A percentile compares a stretch with the other conserved stretches of the same genome.
Evolutionary conservation across 1,284 basidiomycete species (phyloP).

Genomic region (Ganoderma meredithae): DNA sequence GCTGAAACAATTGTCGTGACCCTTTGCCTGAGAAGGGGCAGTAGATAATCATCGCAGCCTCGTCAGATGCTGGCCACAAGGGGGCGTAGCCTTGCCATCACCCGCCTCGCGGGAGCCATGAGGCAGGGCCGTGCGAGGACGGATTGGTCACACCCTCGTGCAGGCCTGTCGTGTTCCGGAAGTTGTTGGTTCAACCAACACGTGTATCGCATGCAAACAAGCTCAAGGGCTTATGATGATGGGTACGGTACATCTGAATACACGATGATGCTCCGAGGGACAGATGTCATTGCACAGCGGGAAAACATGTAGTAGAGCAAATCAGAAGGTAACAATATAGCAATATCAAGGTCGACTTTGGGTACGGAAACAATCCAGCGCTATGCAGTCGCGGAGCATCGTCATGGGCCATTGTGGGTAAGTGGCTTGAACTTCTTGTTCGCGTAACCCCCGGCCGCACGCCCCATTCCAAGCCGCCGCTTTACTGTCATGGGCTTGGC

Average conservation of each 20-base stretch:
- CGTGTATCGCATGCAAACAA: constrained; percentile 12
- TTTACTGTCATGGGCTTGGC: constrained; percentile 47
- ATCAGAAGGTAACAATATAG: not conserved
- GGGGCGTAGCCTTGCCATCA: constrained; percentile 11
- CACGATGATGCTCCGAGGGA: constrained; percentile 1
- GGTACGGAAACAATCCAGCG: not conserved
- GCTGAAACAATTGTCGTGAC: constrained; percentile 2
- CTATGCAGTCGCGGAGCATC: constrained; percentile 5
- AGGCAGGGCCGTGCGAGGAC: constrained; percentile 26
- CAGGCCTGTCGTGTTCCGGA: constrained; percentile 12
- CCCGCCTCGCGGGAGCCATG: constrained; percentile 31
- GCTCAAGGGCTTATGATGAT: constrained; percentile 9
- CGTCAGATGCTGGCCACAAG: constrained; percentile 20
- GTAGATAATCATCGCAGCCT: constrained; percentile 20
- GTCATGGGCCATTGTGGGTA: constrained; percentile 20
- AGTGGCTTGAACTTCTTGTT: constrained; percentile 73
- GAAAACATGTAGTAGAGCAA: not conserved
- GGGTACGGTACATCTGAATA: constrained; percentile 10
- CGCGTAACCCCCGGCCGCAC: constrained; percentile 55
- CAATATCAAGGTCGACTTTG: not conserved
- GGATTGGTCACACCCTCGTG: constrained; percentile 3
- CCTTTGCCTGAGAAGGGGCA: not conserved
- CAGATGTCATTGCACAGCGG: constrained; percentile 4
- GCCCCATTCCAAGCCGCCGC: constrained; percentile 67
- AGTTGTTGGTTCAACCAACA: constrained; percentile 14